phyloP scores from a whole-genome alignment of 495 filamentous ascomycete genomes.

The Penicillium pancosmium region DNA sequence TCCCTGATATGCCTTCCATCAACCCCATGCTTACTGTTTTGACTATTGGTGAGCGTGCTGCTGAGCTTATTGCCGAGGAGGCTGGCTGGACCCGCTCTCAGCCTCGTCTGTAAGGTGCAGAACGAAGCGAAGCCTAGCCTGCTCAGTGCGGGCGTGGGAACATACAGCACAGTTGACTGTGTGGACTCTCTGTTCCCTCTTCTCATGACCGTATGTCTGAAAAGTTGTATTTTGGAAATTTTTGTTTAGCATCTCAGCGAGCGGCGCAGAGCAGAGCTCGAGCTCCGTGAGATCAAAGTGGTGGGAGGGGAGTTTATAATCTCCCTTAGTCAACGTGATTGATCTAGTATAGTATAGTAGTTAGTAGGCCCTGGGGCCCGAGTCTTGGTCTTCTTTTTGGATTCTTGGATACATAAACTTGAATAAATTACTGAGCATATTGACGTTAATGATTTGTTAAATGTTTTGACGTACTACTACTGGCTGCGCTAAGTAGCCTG shows the following conservation, averaged over 20 bases:
- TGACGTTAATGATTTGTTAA: too few species aligned
- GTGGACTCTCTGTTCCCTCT: not conserved
- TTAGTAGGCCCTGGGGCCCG: too few species aligned
- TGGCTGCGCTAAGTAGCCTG: too few species aligned
- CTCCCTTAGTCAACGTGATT: too few species aligned
- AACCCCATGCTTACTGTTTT: conserved; percentile 72
- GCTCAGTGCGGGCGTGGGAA: not conserved
- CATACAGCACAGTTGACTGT: too few species aligned
- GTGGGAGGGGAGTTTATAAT: too few species aligned
- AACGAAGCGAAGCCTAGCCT: not conserved
- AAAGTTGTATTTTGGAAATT: conserved; percentile 18
- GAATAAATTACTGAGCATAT: too few species aligned
- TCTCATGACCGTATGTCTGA: conserved; percentile 8
- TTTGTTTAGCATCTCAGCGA: conserved; percentile 30
- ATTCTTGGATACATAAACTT: too few species aligned
- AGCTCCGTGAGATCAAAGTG: conserved; percentile 6
- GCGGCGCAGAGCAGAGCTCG: conserved; percentile 21
- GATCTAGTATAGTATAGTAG: too few species aligned
- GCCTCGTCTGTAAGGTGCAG: conserved; percentile 41
- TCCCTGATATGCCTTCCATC: conserved; percentile 66
- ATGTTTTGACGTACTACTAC: too few species aligned
- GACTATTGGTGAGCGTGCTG: conserved; percentile 64
- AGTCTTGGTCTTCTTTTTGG: too few species aligned
- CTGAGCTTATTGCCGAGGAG: conserved; percentile 64
- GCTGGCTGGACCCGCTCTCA: conserved; percentile 61